Base-by-base conservation (phyloP, 257 asterid species). In the Parsonsia alboflavescens region DNA sequence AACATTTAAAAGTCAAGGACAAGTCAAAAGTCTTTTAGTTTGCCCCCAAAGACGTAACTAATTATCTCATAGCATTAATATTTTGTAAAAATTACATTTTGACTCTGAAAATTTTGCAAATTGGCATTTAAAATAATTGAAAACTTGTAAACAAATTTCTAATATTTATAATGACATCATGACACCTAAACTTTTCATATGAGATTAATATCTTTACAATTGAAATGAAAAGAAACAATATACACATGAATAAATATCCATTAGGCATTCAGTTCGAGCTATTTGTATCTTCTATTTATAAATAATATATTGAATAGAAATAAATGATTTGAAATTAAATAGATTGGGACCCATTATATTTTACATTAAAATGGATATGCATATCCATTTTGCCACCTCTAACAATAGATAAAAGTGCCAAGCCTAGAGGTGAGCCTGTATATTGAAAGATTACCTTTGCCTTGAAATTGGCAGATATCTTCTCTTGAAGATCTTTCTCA, bases 401-500 rank as follows among this genome's bases (percentile, higher is more conserved):
- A 19, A 53, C 7, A 52, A 52, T 17, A 30, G 6, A 62, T 11
- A 33, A 1, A 30, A 30, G 15, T 30, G 0, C 15, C 70, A 19
- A 17, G 24, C 7, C 28, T 7, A 39, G 3, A 64, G 13, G 4
- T 19, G 19, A 64, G 24, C 17, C 52, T 68, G 68, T 48, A 15
- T 44, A n/a, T 24, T 36, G 22, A 74, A 45, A 39, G 77, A 41
- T 11, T 82, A 94, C 99, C 97, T 90, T 89, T n/a, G 97, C 89
- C 85, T 82, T 94, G 56, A 78, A 73, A 85, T 85, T 94, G 44
- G 83, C 82, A 72, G 84, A 85, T 75, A 94, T 92, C 85, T 83
- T 94, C 80, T 94, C 99, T 49, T 84, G 91, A 82, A 90, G 85
- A 74, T 94, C 99, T 74, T 89, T 90, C 81, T 86, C 88, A 83